Conservation (phyloP, 2,329 filamentous ascomycete genomes). For the Emmonsia crescens region DNA sequence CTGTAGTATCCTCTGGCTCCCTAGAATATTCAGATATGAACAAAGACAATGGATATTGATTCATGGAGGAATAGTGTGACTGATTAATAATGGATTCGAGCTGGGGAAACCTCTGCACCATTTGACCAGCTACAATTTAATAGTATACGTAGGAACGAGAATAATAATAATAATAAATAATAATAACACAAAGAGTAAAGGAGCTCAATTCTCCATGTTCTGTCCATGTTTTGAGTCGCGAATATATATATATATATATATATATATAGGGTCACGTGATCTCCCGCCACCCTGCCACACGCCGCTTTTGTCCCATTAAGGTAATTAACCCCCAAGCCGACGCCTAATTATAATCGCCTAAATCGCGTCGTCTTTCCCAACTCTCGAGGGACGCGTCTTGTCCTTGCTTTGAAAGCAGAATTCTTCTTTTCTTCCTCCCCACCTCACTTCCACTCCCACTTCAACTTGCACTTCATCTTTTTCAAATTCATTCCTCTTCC, state of each 20-base stretch:
- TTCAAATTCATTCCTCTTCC: neutral
- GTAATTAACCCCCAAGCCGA: neutral
- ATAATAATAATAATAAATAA: too few species aligned
- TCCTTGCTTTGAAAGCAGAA: neutral
- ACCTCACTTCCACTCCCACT: neutral
- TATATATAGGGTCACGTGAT: too few species aligned
- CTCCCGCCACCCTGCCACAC: neutral
- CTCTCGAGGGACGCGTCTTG: constrained; percentile 6
- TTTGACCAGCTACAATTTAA: neutral
- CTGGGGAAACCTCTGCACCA: too few species aligned
- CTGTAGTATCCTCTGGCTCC: neutral
- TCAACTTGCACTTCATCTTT: neutral
- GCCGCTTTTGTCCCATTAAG: neutral
- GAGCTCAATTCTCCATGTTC: too few species aligned
- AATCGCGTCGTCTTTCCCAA: neutral
- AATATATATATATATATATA: too few species aligned
- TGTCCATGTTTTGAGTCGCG: too few species aligned
- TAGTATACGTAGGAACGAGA: too few species aligned
- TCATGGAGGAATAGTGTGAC: neutral
- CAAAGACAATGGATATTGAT: neutral
- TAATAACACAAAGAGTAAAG: too few species aligned
- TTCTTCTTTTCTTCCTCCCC: neutral
- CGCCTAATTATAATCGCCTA: neutral
- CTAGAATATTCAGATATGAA: neutral
- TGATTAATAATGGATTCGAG: neutral